These are phyloP conservation scores for Zymoseptoria pseudotritici DNA, from an alignment of 2,329 filamentous ascomycete genomes.

Conservation along the genomic window DNA sequence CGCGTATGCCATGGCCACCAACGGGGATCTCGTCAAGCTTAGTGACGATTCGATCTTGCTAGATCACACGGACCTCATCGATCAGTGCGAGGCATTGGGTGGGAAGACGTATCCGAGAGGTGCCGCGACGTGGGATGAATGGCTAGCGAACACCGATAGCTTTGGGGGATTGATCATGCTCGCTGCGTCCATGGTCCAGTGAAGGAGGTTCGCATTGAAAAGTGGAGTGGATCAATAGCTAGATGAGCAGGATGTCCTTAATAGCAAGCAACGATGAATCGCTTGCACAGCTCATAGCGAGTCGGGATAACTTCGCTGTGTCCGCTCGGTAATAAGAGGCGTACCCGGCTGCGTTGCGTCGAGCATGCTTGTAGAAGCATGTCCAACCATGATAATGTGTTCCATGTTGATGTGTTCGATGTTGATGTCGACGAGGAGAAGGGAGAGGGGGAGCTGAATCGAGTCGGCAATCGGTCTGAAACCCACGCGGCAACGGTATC, in stretches of 20 bases:
- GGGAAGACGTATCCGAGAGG: conserved; percentile 14
- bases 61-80: neutral
- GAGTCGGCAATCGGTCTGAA: neutral
- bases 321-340: too few species aligned
- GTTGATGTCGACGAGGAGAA: too few species aligned
- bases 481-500: neutral
- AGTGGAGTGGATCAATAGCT: too few species aligned
- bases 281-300: too few species aligned
- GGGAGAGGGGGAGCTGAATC: neutral
- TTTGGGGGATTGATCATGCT: conserved; percentile 41
- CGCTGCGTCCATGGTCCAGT: conserved; percentile 25
- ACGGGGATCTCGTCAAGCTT: conserved; percentile 4
- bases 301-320: too few species aligned
- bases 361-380: too few species aligned
- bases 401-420: neutral
- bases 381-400: too few species aligned
- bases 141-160: conserved; percentile 41
- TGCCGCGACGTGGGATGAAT: conserved; percentile 36
- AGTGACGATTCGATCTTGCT: neutral
- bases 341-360: too few species aligned
- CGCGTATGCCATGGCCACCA: conserved; percentile 1
- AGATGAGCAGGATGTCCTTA: too few species aligned
- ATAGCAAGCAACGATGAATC: too few species aligned
- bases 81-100: neutral
- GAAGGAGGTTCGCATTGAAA: neutral